phyloP scores from a whole-genome alignment of 257 asterid genomes.

The Mitragyna speciosa region DNA sequence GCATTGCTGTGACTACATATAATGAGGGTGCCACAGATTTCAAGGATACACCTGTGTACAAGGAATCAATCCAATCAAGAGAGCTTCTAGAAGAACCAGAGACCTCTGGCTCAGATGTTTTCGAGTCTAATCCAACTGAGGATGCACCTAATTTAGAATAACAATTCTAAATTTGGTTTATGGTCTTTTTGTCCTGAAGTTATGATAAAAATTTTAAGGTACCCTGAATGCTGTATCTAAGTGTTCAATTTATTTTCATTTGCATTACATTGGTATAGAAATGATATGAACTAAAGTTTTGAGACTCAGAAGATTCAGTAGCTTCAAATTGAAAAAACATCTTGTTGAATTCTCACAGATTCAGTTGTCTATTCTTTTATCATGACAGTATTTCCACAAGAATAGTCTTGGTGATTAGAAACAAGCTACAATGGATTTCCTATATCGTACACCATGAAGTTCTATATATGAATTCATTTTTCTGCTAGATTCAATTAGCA shows the following conservation, averaged over 20 bases:
- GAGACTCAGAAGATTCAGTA: constrained; percentile 1
- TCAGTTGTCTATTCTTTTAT: no score
- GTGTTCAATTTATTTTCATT: background rate
- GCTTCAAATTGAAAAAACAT: background rate
- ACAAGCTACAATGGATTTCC: background rate
- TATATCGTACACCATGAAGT: no score
- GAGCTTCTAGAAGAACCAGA: constrained; percentile 76
- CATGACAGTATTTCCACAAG: background rate
- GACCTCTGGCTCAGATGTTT: constrained; percentile 66
- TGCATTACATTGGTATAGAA: constrained; percentile 10
- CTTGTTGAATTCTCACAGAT: no score
- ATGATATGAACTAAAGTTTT: constrained; percentile 16
- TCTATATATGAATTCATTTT: background rate
- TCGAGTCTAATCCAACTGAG: constrained; percentile 94
- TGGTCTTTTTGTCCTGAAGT: background rate
- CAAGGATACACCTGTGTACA: constrained; percentile 78
- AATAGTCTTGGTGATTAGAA: background rate
- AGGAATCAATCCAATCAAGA: constrained; percentile 75
- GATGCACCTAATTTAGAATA: constrained; percentile 84
- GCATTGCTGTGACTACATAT: constrained; percentile 74
- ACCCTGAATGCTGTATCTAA: constrained; percentile 12
- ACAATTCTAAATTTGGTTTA: constrained; percentile 9
- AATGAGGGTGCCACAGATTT: constrained; percentile 93
- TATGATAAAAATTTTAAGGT: constrained; percentile 8
- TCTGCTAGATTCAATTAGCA: background rate